A percentile compares a stretch with the other conserved stretches of the same genome.
These are phyloP conservation scores for Blastomyces emzantsi DNA, from an alignment of 2,329 filamentous ascomycete genomes.

Conservation along the genomic window DNA sequence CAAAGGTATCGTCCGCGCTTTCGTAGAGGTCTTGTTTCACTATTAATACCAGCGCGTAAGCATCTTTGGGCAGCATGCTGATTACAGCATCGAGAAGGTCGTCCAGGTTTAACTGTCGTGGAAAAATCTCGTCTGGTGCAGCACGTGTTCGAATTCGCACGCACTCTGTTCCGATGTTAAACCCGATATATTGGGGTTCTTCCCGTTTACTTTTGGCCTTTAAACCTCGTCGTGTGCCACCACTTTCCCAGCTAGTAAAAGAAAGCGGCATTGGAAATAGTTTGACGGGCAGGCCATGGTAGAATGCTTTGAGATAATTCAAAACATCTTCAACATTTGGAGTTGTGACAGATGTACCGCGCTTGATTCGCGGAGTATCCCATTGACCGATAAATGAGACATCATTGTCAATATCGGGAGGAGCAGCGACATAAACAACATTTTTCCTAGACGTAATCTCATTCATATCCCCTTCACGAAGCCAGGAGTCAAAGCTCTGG, in stretches of 20 bases:
- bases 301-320: conserved; percentile 43
- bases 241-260: conserved; percentile 44
- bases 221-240: conserved; percentile 5
- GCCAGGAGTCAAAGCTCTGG: conserved; percentile 48
- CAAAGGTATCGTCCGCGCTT: conserved; percentile 57
- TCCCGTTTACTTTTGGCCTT: conserved; percentile 8
- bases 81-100: conserved; percentile 53
- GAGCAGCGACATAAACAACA: conserved; percentile 47
- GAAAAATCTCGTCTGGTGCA: conserved; percentile 42
- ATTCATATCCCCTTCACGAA: conserved; percentile 40
- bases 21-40: conserved; percentile 57
- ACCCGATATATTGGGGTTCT: conserved; percentile 37
- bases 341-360: conserved; percentile 4
- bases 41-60: conserved; percentile 50
- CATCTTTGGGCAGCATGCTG: conserved; percentile 47
- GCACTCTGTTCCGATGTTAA: conserved; percentile 31
- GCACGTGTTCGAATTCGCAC: conserved; percentile 46
- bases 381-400: conserved; percentile 38
- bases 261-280: conserved; percentile 31
- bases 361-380: conserved; percentile 25
- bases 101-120: conserved; percentile 44
- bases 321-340: conserved; percentile 27
- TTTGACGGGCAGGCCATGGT: conserved; percentile 47
- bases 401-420: conserved; percentile 35
- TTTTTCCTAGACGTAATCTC: conserved; percentile 38